Evolutionary conservation across 495 filamentous ascomycete species (phyloP).

Genomic region (Elasticomyces elasticus): DNA sequence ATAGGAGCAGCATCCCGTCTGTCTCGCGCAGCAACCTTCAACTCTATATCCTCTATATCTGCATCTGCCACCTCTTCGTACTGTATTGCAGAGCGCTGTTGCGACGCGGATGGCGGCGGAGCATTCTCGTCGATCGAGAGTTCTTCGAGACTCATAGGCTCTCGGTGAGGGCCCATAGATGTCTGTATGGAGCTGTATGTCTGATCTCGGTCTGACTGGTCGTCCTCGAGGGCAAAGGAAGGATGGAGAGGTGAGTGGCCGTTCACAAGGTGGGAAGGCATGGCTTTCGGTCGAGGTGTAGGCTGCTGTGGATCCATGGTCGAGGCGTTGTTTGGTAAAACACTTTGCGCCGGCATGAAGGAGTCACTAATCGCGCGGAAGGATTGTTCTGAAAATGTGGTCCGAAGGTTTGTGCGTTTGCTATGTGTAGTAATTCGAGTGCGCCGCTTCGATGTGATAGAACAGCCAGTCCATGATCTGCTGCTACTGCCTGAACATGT

Average conservation of each 20-base stretch:
- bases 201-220: conserved; percentile 16
- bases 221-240: conserved; percentile 5
- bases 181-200: conserved; percentile 20
- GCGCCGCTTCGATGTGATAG: conserved; percentile 10
- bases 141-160: conserved; percentile 16
- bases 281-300: conserved; percentile 10
- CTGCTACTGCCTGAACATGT: not conserved
- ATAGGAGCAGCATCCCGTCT: conserved; percentile 55
- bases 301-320: conserved; percentile 10
- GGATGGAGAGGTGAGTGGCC: conserved; percentile 22
- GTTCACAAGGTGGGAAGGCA: conserved; percentile 19
- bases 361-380: not conserved
- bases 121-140: conserved; percentile 12
- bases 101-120: not conserved
- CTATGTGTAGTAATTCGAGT: conserved; percentile 16
- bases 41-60: conserved; percentile 15
- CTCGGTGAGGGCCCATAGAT: conserved; percentile 17
- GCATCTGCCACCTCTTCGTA: conserved; percentile 16
- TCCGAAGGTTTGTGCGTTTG: not conserved
- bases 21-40: conserved; percentile 48
- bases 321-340: not conserved
- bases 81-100: conserved; percentile 6
- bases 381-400: not conserved
- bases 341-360: not conserved
- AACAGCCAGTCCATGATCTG: conserved; percentile 16